Evolutionary conservation across 345 rosid genomes (phyloP), one percentile per base, ranked within the genome.

Genomic region (Jatropha curcas): DNA sequence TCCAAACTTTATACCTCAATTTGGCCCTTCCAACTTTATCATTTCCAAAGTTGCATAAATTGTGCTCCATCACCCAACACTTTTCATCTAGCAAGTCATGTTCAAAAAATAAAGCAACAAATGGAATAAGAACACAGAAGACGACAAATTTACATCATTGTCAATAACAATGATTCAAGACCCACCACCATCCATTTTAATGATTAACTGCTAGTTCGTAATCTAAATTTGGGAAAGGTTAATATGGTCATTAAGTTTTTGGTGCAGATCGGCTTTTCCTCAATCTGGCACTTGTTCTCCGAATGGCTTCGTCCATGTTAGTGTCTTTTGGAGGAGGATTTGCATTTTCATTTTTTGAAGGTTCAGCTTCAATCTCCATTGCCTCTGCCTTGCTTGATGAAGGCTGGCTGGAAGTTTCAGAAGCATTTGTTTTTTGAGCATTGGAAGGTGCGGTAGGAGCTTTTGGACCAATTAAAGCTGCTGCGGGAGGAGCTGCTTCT

Each of bases 311-410:
- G n/a, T 88, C 97, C 80, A 86, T 79, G 43, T 85, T 35, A 0
- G 82, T 84, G 76, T 87, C 97, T 63, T 87, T 86, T 0, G 86
- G 55, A 28, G 93, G 80, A 75, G 84, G 81, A 60, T 81, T 74
- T 71, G 65, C 24, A 46, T 71, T 78, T 51, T 86, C 90, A 61
- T 71, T 71, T 14, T 52, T 59, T 22, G 97, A 75, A 28, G 75
- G 71, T 22, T 48, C 79, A 19, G 77, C 80, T 75, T 83, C 91
- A 33, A 37, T 73, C 83, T 83, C 79, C 85, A 77, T 73, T 55
- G 79, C 81, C 74, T 87, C 91, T 69, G 72, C 65, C 65, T 84
- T 85, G 9, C 79, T 62, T 77, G 85, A 50, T 7, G 17, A n/a
- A 46, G 85, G 48, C 55, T 79, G 83, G 63, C 74, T 75, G 60